Evolutionary conservation across 2,329 filamentous ascomycete genomes (phyloP).

Genomic region (Pleomassaria siparia): DNA sequence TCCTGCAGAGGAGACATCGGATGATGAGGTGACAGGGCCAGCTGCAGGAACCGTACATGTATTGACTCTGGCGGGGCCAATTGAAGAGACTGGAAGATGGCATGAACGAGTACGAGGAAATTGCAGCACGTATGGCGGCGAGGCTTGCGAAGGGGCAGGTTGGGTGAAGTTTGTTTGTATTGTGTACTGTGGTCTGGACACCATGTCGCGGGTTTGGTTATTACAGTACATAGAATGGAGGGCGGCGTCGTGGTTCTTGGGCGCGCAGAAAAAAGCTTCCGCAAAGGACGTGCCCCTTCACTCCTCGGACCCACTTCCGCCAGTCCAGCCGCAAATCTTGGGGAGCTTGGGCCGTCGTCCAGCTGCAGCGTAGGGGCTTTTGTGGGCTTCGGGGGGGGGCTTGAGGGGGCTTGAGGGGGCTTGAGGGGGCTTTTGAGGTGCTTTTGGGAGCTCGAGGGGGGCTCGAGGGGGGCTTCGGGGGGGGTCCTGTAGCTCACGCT

Average conservation of each 20-base stretch:
- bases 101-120: constrained; percentile 42
- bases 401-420: too few species aligned
- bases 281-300: not conserved
- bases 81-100: constrained; percentile 39
- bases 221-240: too few species aligned
- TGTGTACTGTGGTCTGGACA: too few species aligned
- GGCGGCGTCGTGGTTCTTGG: not conserved
- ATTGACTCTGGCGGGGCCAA: constrained; percentile 36
- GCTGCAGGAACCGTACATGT: constrained; percentile 43
- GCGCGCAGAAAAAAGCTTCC: too few species aligned
- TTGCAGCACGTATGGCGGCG: constrained; percentile 34
- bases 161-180: not conserved
- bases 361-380: not conserved
- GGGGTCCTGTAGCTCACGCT: too few species aligned
- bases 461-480: too few species aligned
- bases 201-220: too few species aligned
- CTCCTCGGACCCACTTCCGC: not conserved
- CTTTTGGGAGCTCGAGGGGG: too few species aligned
- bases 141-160: constrained; percentile 18
- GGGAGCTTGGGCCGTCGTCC: constrained; percentile 5
- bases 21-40: constrained; percentile 51
- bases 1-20: constrained; percentile 42
- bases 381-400: too few species aligned
- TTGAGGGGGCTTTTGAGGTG: too few species aligned
- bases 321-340: not conserved